Conservation (phyloP, 139 green algal genomes). For the Klebsormidium nitens region DNA sequence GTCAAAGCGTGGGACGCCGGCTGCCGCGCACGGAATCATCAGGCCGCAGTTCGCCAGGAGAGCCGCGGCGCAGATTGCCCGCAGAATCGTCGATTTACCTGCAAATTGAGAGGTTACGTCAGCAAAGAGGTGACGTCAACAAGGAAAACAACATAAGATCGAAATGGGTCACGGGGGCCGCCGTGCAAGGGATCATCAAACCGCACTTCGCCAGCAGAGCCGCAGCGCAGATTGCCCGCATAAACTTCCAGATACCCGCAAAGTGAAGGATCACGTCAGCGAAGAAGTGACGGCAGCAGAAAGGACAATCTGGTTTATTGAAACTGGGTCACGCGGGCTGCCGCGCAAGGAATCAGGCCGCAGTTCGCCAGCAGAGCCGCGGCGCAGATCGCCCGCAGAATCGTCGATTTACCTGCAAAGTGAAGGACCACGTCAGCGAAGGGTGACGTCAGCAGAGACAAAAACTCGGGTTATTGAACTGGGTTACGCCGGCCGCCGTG, state of each 20-base stretch:
- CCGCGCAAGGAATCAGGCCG: slow-evolving; percentile 57
- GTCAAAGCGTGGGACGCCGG: slow-evolving; percentile 57
- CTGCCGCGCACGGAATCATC: slow-evolving; percentile 46
- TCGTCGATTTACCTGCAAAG: slow-evolving; percentile 87
- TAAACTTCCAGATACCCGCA: slow-evolving; percentile 87
- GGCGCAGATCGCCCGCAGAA: slow-evolving; percentile 65
- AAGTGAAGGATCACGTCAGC: no score
- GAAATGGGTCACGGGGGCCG: slow-evolving; percentile 49
- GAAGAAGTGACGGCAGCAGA: slow-evolving; percentile 48
- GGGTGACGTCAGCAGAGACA: background rate
- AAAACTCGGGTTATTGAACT: no score
- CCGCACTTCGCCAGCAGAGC: slow-evolving; percentile 76
- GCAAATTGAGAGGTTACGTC: no score
- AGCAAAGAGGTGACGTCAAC: slow-evolving; percentile 48
- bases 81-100: slow-evolving; percentile 87
- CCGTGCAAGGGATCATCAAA: slow-evolving; percentile 57
- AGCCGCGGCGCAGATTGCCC: slow-evolving; percentile 56
- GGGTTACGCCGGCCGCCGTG: slow-evolving; percentile 38
- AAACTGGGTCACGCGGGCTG: slow-evolving; percentile 49
- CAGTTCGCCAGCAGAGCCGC: slow-evolving; percentile 70
- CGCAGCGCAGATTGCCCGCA: slow-evolving; percentile 60
- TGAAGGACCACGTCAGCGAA: background rate
- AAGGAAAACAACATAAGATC: slow-evolving; percentile 75
- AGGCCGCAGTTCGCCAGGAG: slow-evolving; percentile 82
- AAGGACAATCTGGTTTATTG: slow-evolving; percentile 74